phyloP scores from a whole-genome alignment of 345 rosid species.

The Bruguiera gymnorhiza region DNA sequence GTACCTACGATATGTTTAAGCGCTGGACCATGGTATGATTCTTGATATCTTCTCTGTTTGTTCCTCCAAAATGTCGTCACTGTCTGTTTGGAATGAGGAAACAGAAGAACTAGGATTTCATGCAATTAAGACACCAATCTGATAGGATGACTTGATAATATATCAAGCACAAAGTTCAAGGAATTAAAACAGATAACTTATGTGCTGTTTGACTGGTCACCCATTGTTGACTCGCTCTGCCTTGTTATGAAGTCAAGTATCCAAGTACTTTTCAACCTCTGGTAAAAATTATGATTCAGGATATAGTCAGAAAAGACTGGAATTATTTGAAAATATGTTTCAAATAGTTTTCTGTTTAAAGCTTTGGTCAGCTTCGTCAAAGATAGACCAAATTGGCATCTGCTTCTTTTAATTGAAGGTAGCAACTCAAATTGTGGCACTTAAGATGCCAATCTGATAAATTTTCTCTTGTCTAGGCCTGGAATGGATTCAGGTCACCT shows the following conservation, averaged over 20 bases:
- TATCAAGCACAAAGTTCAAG: not conserved
- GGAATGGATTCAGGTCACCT: too few relatives aligned
- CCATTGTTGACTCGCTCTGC: not conserved
- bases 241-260: not conserved
- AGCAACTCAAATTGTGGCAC: too few relatives aligned
- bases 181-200: too few relatives aligned
- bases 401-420: too few relatives aligned
- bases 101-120: not conserved
- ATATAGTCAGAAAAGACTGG: not conserved
- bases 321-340: too few relatives aligned
- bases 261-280: not conserved
- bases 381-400: not conserved
- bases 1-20: conserved; percentile 86
- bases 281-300: not conserved
- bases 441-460: too few relatives aligned
- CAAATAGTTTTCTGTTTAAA: not conserved
- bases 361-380: not conserved
- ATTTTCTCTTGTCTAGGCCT: too few relatives aligned
- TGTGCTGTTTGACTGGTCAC: too few relatives aligned
- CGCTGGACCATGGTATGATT: conserved; percentile 76
- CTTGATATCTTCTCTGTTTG: conserved; percentile 5
- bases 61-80: not conserved
- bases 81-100: not conserved
- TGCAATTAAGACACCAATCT: not conserved
- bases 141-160: not conserved